Conservation (phyloP, 2,329 filamentous ascomycete species). For the Penicillium sp. region DNA sequence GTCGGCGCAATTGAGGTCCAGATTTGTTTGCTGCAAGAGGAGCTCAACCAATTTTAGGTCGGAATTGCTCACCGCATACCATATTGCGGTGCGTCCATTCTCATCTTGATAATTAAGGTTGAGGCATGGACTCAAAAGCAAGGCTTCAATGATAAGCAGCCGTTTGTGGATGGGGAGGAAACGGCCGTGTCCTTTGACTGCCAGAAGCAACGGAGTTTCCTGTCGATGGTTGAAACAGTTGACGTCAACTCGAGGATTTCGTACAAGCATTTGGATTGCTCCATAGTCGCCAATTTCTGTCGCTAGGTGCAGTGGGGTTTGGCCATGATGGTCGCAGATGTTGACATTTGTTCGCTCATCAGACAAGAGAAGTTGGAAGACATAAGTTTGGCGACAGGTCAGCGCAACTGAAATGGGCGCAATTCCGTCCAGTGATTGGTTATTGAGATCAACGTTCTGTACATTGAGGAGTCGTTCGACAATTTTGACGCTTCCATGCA, state of each 20-base stretch:
- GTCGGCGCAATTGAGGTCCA: not conserved
- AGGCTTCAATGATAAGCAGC: not conserved
- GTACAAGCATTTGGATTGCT: not conserved
- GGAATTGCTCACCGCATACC: not conserved
- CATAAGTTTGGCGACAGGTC: not conserved
- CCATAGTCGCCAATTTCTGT: not conserved
- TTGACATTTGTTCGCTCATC: not conserved
- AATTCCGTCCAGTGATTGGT: not conserved
- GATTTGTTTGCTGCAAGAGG: not conserved
- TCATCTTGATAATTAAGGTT: not conserved
- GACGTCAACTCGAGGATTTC: not conserved
- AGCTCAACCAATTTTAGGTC: not conserved
- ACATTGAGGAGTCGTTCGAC: not conserved
- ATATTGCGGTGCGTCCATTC: not conserved
- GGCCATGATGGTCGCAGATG: not conserved
- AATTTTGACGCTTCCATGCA: not conserved
- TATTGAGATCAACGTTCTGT: not conserved
- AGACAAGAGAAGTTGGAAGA: conserved; percentile 1
- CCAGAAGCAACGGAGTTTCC: conserved; percentile 1
- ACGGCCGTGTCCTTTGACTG: not conserved
- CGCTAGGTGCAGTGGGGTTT: not conserved
- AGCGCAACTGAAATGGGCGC: not conserved
- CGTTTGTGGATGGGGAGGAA: not conserved
- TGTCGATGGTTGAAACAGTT: not conserved
- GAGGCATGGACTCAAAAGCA: not conserved